phyloP scores from a whole-genome alignment of 2,329 filamentous ascomycete genomes.

The Fusarium acutatum region DNA sequence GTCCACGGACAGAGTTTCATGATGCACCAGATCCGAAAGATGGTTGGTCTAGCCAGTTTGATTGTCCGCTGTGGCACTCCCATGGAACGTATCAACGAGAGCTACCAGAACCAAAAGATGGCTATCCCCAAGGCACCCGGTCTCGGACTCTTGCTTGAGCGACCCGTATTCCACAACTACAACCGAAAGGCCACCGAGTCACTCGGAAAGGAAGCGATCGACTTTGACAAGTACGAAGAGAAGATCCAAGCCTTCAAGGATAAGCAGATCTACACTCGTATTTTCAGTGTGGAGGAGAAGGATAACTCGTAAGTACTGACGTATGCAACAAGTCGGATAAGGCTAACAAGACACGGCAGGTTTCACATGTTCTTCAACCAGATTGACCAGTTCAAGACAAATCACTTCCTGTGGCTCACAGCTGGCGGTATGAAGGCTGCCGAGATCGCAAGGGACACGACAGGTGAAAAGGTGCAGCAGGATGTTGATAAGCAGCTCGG shows the following conservation, averaged over 20 bases:
- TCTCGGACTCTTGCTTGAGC: conserved; percentile 85
- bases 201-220: conserved; percentile 73
- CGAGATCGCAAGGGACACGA: conserved; percentile 47
- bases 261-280: conserved; percentile 87
- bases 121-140: conserved; percentile 95
- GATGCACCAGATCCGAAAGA: conserved; percentile 99
- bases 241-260: conserved; percentile 91
- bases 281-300: conserved; percentile 89
- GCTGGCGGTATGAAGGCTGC: conserved; percentile 72
- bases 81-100: conserved; percentile 74
- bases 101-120: conserved; percentile 76
- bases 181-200: conserved; percentile 75
- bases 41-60: conserved; percentile 92
- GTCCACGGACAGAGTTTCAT: conserved; percentile 99
- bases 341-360: conserved; percentile 50
- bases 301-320: conserved; percentile 77
- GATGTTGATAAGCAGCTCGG: conserved; percentile 58
- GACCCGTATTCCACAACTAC: conserved; percentile 90
- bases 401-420: conserved; percentile 79
- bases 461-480: conserved; percentile 51
- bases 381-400: conserved; percentile 76
- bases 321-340: neutral
- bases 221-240: conserved; percentile 80
- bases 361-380: conserved; percentile 84
- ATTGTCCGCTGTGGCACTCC: conserved; percentile 85